Conservation (phyloP, 306 rosid genomes). For the Fragaria ananassa region DNA sequence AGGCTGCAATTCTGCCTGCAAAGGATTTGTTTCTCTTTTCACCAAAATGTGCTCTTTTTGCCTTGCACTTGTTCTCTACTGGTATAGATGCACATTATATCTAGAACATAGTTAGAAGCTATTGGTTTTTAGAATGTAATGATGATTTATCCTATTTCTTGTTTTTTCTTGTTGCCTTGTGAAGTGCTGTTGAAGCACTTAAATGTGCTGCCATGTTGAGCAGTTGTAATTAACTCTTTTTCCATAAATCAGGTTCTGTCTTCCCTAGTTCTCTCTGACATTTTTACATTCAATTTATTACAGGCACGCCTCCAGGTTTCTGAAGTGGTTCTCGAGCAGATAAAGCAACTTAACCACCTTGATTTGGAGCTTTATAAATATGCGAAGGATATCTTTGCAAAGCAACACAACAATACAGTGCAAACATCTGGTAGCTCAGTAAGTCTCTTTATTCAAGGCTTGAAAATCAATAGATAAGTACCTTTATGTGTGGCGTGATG, state of each 20-base stretch:
- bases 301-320: slow-evolving; percentile 79
- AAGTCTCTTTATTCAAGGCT: slow-evolving; percentile 29
- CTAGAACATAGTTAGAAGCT: not conserved
- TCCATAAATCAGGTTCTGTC: slow-evolving; percentile 12
- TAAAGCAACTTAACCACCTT: slow-evolving; percentile 70
- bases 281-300: slow-evolving; percentile 19
- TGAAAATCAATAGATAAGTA: not conserved
- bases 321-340: slow-evolving; percentile 54
- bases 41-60: not conserved
- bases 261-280: slow-evolving; percentile 10
- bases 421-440: slow-evolving; percentile 43
- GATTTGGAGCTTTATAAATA: slow-evolving; percentile 80
- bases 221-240: not conserved
- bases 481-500: not conserved
- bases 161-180: not conserved
- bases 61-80: not conserved
- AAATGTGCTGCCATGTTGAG: slow-evolving; percentile 15
- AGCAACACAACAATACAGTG: slow-evolving; percentile 43
- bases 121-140: not conserved
- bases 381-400: slow-evolving; percentile 60
- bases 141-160: not conserved
- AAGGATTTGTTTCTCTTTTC: not conserved
- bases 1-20: not conserved
- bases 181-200: not conserved
- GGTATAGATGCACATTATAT: not conserved